phyloP scores from a whole-genome alignment of 192 early-diverging fungal species.

The Coemansia sp. region DNA sequence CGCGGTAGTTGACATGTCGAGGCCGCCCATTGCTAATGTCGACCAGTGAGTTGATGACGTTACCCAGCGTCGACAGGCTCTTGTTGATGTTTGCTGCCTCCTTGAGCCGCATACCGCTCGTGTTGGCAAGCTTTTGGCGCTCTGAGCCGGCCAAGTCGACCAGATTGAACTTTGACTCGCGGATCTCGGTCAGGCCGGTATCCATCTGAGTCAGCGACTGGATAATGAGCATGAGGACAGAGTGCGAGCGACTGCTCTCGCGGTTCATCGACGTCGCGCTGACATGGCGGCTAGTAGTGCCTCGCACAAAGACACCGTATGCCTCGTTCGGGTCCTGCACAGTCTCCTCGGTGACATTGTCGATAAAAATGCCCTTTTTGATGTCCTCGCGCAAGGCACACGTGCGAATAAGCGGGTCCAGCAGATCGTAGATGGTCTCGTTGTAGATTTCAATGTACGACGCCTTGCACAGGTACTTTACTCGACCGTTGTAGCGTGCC shows the following conservation, averaged over 20 bases:
- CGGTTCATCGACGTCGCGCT: conserved; percentile 81
- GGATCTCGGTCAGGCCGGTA: conserved; percentile 57
- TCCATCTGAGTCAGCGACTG: conserved; percentile 58
- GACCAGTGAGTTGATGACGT: conserved; percentile 81
- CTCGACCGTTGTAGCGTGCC: conserved; percentile 42
- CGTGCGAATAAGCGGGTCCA: conserved; percentile 61
- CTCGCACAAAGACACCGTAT: conserved; percentile 62
- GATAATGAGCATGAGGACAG: conserved; percentile 73
- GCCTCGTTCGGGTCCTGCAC: conserved; percentile 61
- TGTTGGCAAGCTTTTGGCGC: conserved; percentile 63
- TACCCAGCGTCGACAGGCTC: conserved; percentile 71
- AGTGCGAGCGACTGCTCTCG: conserved; percentile 75
- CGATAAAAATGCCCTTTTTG: conserved; percentile 64
- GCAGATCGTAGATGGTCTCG: conserved; percentile 83
- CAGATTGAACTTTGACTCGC: conserved; percentile 68
- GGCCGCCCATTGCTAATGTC: conserved; percentile 59
- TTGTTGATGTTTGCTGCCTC: conserved; percentile 86
- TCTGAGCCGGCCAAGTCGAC: conserved; percentile 81
- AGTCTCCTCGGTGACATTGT: conserved; percentile 63
- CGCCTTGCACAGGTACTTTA: conserved; percentile 76
- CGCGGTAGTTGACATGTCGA: conserved; percentile 65
- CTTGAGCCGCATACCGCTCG: conserved; percentile 63
- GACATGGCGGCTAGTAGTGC: conserved; percentile 66
- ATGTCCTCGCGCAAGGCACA: conserved; percentile 65
- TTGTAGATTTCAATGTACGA: conserved; percentile 96